Conservation (phyloP, 371 early-diverging fungal species). For the Dinochytrium kinnereticum region DNA sequence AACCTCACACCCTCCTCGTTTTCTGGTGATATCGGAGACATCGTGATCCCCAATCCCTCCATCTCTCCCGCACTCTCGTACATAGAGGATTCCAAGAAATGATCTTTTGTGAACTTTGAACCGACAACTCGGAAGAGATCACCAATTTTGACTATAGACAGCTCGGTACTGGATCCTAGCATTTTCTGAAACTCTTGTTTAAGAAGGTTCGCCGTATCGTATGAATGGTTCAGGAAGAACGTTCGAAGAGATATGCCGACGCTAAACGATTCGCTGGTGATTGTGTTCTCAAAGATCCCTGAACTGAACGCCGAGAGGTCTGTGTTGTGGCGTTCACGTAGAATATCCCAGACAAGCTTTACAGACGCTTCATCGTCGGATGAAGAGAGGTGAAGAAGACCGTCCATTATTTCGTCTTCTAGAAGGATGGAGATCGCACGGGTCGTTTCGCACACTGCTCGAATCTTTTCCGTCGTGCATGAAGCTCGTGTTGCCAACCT, state of each 20-base stretch:
- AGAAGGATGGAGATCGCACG: constrained; percentile 67
- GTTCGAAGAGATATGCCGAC: neutral
- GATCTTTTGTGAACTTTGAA: neutral
- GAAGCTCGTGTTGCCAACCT: neutral
- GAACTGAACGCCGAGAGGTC: constrained; percentile 3
- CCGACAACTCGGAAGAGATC: neutral
- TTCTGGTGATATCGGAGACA: neutral
- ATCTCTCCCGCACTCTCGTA: neutral
- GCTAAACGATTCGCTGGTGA: constrained; percentile 21
- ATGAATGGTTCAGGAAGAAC: neutral
- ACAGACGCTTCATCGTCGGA: constrained; percentile 42
- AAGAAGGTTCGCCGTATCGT: neutral
- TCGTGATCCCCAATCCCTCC: constrained; percentile 2
- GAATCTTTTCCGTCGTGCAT: constrained; percentile 54
- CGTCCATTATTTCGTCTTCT: constrained; percentile 79
- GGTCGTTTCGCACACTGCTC: constrained; percentile 66
- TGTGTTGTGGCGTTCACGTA: constrained; percentile 31
- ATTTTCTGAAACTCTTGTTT: constrained; percentile 3
- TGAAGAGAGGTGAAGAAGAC: constrained; percentile 62
- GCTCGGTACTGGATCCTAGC: constrained; percentile 18
- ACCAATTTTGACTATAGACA: neutral
- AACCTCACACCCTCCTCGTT: neutral
- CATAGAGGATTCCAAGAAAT: neutral
- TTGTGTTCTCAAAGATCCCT: constrained; percentile 17
- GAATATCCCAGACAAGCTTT: constrained; percentile 59